A percentile compares a stretch with the other conserved stretches of the same genome.
These are phyloP conservation scores for Saccharomycopsis phalli DNA, from an alignment of 1,139 yeast species.

Conservation along the genomic window DNA sequence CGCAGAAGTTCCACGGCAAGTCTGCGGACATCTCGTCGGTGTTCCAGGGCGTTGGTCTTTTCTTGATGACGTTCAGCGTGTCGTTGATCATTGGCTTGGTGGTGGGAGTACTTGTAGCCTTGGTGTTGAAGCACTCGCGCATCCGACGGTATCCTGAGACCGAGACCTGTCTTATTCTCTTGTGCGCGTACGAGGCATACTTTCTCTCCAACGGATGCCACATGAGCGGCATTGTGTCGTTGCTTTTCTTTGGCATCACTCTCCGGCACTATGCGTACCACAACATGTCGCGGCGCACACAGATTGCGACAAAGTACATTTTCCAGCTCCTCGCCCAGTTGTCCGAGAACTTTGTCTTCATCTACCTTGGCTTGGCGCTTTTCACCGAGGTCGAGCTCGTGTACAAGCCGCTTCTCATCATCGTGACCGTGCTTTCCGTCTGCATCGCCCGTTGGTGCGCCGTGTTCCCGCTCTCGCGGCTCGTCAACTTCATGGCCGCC, in stretches of 20 bases:
- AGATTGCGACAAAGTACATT: constrained; percentile 89
- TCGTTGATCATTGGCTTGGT: constrained; percentile 87
- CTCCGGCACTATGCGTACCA: constrained; percentile 93
- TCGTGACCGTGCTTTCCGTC: constrained; percentile 81
- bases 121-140: constrained; percentile 84
- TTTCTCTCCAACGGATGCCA: constrained; percentile 98
- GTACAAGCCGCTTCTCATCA: constrained; percentile 85
- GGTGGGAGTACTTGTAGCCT: constrained; percentile 82
- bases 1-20: constrained; percentile 92
- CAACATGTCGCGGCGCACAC: constrained; percentile 96
- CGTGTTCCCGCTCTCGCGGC: constrained; percentile 83
- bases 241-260: constrained; percentile 92
- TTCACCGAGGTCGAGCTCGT: constrained; percentile 95
- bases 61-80: constrained; percentile 86
- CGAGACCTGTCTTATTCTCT: constrained; percentile 84
- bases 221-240: constrained; percentile 96
- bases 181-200: constrained; percentile 92
- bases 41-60: constrained; percentile 90
- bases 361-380: constrained; percentile 84
- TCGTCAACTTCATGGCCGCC: constrained; percentile 72
- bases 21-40: constrained; percentile 65
- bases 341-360: constrained; percentile 93
- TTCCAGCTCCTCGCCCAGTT: constrained; percentile 91
- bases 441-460: constrained; percentile 97
- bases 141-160: constrained; percentile 91